Base-by-base conservation (phyloP, 2,329 filamentous ascomycete species). In the Alternaria hordeiaustralica region DNA sequence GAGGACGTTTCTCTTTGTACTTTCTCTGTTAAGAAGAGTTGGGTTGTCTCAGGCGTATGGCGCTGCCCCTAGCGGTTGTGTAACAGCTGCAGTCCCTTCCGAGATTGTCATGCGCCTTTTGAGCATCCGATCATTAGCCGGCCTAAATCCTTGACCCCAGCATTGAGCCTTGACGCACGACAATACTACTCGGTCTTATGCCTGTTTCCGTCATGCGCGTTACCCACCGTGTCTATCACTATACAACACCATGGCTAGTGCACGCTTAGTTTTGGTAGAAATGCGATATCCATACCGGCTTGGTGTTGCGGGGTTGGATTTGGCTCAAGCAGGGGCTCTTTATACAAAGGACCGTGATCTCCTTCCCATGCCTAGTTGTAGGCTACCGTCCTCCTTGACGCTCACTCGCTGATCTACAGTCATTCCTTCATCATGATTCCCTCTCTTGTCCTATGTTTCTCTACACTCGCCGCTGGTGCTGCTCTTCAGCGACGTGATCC, bases 401-500 rank as follows among this genome's bases (percentile, higher is more conserved):
- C 55, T 61, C 36, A 30, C 62, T 58, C 53, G 20, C 53, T 58
- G 10, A 13, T 36, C 44, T 25, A 23, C n/a, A 46, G 58, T 67
- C 62, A 46, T 47, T 67, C 58, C 21, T 60, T 71, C 54, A 68
- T 49, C 26, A 74, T 74, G 70, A 47, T 68, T 58, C 71, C 71
- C 13, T 55, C 73, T 26, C 47, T 73, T 12, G 15, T 76, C 21
- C 44, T 77, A 8, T 70, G 60, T 12, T 30, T 77, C 15, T 67
- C 71, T 10, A 69, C 71, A 21, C 55, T 69, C 20, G 74, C 66
- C 12, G 54, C 60, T 12, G 66, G 70, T 47, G 75, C 71, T 55
- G 75, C 69, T 25, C 69, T 79, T 33, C 69, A 77, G 54, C 73
- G 68, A 54, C 77, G 77, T 21, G 69, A 75, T 30, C 25, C 71